Conservation (phyloP, 2,329 filamentous ascomycete genomes). For the Bimuria novae-zelandiae region DNA sequence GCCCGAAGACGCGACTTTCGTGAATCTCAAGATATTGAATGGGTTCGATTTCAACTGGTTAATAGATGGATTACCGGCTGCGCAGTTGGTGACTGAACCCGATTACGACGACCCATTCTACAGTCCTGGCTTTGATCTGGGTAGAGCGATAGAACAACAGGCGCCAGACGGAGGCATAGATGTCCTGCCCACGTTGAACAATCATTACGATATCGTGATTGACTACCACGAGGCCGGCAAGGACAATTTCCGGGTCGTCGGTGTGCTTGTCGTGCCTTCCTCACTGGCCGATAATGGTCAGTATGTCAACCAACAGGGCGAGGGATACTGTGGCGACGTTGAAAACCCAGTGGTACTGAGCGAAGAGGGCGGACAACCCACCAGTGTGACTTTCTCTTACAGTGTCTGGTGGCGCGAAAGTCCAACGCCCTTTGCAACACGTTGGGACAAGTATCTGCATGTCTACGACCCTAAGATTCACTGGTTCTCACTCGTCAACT, state of each 20-base stretch:
- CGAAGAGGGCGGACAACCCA: constrained; percentile 60
- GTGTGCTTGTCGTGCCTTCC: constrained; percentile 82
- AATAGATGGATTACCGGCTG: constrained; percentile 90
- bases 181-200: constrained; percentile 70
- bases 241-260: constrained; percentile 83
- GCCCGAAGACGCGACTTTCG: constrained; percentile 71
- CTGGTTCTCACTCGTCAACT: constrained; percentile 98
- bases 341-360: constrained; percentile 66
- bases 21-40: constrained; percentile 80
- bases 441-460: constrained; percentile 98
- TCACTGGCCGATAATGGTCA: constrained; percentile 64
- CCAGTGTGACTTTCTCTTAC: constrained; percentile 83
- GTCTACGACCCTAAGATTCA: constrained; percentile 98
- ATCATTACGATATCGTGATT: constrained; percentile 92
- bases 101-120: constrained; percentile 81
- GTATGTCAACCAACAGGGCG: constrained; percentile 54
- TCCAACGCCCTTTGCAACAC: constrained; percentile 86
- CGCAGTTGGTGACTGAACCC: constrained; percentile 78
- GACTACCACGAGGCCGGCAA: constrained; percentile 84
- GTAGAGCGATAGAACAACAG: constrained; percentile 44
- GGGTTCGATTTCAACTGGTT: constrained; percentile 96
- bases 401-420: constrained; percentile 88
- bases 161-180: constrained; percentile 51
- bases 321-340: constrained; percentile 67
- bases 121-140: constrained; percentile 87